Evolutionary conservation across 495 filamentous ascomycete genomes (phyloP).

Genomic region (Jackrogersella multiformis): DNA sequence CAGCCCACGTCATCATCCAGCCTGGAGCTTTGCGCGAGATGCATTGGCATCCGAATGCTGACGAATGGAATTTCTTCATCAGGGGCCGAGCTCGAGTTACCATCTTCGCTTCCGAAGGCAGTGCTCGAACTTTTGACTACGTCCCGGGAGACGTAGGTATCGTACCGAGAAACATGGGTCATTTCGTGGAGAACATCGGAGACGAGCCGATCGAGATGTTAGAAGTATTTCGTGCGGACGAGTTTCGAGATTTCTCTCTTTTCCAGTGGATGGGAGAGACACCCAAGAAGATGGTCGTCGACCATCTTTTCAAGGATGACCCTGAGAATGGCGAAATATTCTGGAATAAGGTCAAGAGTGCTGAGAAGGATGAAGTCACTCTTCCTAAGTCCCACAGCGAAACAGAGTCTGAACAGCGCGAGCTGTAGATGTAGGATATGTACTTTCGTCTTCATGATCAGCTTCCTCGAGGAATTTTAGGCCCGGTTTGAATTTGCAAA

Average conservation of each 20-base stretch:
- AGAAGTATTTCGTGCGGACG: conserved; percentile 66
- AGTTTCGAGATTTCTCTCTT: conserved; percentile 69
- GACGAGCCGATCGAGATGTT: conserved; percentile 69
- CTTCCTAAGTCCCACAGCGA: conserved; percentile 24
- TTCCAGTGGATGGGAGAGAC: conserved; percentile 77
- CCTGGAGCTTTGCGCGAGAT: conserved; percentile 68
- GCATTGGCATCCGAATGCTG: conserved; percentile 67
- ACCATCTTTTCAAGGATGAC: conserved; percentile 67
- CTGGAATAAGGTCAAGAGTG: conserved; percentile 62
- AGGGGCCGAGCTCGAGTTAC: conserved; percentile 61
- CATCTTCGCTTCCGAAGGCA: conserved; percentile 59
- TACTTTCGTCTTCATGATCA: not conserved
- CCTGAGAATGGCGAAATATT: conserved; percentile 64
- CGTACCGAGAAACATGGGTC: conserved; percentile 68
- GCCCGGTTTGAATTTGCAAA: not conserved
- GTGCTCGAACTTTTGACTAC: conserved; percentile 59
- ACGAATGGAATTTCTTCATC: conserved; percentile 67
- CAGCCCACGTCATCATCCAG: conserved; percentile 66
- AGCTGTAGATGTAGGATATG: conserved; percentile 22
- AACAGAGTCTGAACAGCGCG: conserved; percentile 13
- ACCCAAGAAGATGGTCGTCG: conserved; percentile 66
- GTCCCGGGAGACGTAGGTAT: conserved; percentile 67
- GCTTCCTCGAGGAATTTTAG: not conserved
- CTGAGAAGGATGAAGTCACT: conserved; percentile 58
- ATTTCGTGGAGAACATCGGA: conserved; percentile 70